Evolutionary conservation across 1,284 basidiomycete species (phyloP).

Genomic region (Malassezia cuniculi): DNA sequence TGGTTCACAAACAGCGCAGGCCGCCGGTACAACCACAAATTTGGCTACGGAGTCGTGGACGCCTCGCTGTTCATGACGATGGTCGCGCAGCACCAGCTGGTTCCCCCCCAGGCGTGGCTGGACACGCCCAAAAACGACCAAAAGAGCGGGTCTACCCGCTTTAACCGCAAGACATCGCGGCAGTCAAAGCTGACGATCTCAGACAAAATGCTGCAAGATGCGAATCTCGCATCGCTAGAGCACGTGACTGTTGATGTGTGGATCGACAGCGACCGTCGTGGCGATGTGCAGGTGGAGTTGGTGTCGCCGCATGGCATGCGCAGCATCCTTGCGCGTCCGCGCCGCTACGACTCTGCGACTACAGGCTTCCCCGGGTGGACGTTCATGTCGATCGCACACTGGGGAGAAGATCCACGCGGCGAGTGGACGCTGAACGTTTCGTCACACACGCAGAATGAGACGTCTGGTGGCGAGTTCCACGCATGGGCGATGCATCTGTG

Average conservation of each 20-base stretch:
- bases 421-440: conserved; percentile 64
- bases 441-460: conserved; percentile 59
- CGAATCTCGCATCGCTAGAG: conserved; percentile 78
- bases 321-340: conserved; percentile 66
- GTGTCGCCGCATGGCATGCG: conserved; percentile 71
- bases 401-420: conserved; percentile 89
- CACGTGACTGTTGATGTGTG: conserved; percentile 87
- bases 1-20: conserved; percentile 78
- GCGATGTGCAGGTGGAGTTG: conserved; percentile 84
- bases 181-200: conserved; percentile 60
- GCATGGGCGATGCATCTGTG: conserved; percentile 88
- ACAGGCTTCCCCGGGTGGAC: conserved; percentile 82
- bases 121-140: conserved; percentile 23
- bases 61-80: conserved; percentile 70
- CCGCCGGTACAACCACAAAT: conserved; percentile 84
- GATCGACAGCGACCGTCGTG: conserved; percentile 72
- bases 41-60: conserved; percentile 82
- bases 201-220: conserved; percentile 55
- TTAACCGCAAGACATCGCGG: conserved; percentile 59
- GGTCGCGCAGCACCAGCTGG: conserved; percentile 67
- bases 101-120: conserved; percentile 84
- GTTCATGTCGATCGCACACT: conserved; percentile 97
- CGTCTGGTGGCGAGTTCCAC: conserved; percentile 59
- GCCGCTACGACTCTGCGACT: conserved; percentile 57
- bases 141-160: conserved; percentile 43